phyloP scores from a whole-genome alignment of 345 rosid genomes.

The Dipteronia sinensis region DNA sequence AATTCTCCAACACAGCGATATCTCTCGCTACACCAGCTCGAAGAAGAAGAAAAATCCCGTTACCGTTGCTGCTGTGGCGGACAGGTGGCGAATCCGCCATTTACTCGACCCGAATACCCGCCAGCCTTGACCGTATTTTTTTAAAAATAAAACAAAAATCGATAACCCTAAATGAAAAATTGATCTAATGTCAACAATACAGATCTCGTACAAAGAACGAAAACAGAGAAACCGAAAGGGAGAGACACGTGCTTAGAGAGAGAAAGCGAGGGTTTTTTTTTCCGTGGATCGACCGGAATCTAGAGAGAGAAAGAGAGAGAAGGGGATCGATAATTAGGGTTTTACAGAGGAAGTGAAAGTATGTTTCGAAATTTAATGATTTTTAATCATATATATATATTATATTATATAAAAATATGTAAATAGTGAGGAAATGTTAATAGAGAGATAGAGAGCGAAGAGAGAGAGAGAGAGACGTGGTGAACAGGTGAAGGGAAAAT shows the following conservation, averaged over 20 bases:
- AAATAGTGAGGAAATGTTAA: background rate
- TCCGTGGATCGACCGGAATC: conserved; percentile 2
- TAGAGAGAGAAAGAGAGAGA: conserved; percentile 1
- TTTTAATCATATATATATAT: background rate
- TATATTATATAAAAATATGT: background rate
- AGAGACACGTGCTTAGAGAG: background rate
- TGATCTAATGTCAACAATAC: background rate
- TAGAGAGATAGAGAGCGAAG: background rate
- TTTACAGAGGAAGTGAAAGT: conserved; percentile 31
- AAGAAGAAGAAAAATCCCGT: background rate
- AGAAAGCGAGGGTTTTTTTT: background rate
- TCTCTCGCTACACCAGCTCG: conserved; percentile 2
- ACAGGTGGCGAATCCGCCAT: conserved; percentile 75
- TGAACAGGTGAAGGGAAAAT: background rate
- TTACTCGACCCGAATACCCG: conserved; percentile 40
- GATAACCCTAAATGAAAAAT: conserved; percentile 27
- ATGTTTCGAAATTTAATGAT: background rate
- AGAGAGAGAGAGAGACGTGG: background rate
- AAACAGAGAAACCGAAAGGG: background rate
- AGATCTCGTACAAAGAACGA: background rate
- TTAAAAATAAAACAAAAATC: background rate
- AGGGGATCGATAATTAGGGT: conserved; percentile 40
- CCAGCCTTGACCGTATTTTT: conserved; percentile 35
- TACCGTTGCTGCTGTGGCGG: conserved; percentile 33
- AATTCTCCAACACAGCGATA: conserved; percentile 17